Base-by-base conservation (phyloP, 352 stramenopile genomes). In the Phytophthora nicotianae region DNA sequence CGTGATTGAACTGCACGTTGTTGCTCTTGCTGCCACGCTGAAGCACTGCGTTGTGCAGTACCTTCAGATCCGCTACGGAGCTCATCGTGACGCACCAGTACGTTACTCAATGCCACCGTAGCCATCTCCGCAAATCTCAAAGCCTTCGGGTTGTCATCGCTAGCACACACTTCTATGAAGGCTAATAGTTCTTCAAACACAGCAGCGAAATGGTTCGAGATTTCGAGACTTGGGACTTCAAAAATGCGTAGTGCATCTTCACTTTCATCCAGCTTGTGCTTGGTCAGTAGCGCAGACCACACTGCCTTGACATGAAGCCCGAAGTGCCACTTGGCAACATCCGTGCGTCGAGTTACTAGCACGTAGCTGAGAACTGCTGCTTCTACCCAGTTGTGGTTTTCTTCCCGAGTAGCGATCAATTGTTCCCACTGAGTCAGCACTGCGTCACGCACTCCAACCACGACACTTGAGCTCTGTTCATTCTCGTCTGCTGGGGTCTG, bases 271-370 rank as follows among this genome's bases (percentile, higher is more conserved):
- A 58, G 19, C 11, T 58, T 49, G 20, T 59, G 58, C 24, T 48
- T 77, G 21, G 11, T 55, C 23, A 67, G 33, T 10, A 81, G 40
- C 19, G 32, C 72, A 29, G 62, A 55, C 58, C 74, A 80, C 23
- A 88, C 61, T 6, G 80, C 78, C 32, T 90, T 90, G 11, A 80
- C 61, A 13, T 71, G 70, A 17, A 89, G 65, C 7, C 80, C 84
- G 62, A 93, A 90, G 38, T 62, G 19, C 58, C 59, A 72, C 10
- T 49, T 50, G 29, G 32, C 24, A 38, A 5, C 11, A 16, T 41
- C 56, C 14, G 19, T 45, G 16, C 37, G 24, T 49, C 11, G 9
- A 67, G 43, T 43, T 68, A 27, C 4, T 24, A 81, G 38, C 13
- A 81, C 43, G 42, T 79, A 48, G 33, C 68, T 78, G 11, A 90